Base-by-base conservation (phyloP, 2,329 filamentous ascomycete species). In the Zymoseptoria passerinii region DNA sequence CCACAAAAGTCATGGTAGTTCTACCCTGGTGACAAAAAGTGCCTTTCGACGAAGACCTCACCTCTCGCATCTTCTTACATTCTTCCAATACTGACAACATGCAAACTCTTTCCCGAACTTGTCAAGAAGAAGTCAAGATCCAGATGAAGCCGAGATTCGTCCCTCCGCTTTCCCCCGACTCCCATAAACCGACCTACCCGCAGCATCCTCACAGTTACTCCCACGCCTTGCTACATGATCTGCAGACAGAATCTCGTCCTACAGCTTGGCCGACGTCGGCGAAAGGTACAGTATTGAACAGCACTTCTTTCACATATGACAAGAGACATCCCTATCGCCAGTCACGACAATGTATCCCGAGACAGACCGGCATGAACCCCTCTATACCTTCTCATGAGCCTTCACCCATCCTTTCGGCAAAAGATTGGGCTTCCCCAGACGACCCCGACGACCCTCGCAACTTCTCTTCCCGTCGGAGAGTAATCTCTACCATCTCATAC, bases 381-480 rank as follows among this genome's bases (percentile, higher is more conserved):
- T 44, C 35, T 6, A 0, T 16, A 44, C 35, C 35, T 16, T 44
- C n/a, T 44, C 35, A 44, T 44, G 35, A 44, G n/a, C 35, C 35
- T 16, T 44, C 35, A 44, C 4, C 35, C 35, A n/a, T 44, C 35
- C 35, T 44, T 44, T 44, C 35, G 16, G 65, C 66, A 7, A 62
- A 53, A 56, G 70, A 71, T 57, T 71, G 70, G 70, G 62, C 51
- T 19, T 61, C 60, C 1, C 55, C 56, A 19, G 57, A 67, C 51
- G 70, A 72, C 54, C 66, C 67, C 23, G 68, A 62, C 6, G 67
- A 71, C 50, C 70, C 70, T 19, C 61, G 68, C 6, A 71, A 71
- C 60, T 72, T 68, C 62, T 64, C 64, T n/a, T 51, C 65, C 13
- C 20, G 40, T 8, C 58, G 62, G 2, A 63, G 65, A 20, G 52